Evolutionary conservation across 2,329 filamentous ascomycete species (phyloP).

Genomic region (Rugonectria rugulosa): DNA sequence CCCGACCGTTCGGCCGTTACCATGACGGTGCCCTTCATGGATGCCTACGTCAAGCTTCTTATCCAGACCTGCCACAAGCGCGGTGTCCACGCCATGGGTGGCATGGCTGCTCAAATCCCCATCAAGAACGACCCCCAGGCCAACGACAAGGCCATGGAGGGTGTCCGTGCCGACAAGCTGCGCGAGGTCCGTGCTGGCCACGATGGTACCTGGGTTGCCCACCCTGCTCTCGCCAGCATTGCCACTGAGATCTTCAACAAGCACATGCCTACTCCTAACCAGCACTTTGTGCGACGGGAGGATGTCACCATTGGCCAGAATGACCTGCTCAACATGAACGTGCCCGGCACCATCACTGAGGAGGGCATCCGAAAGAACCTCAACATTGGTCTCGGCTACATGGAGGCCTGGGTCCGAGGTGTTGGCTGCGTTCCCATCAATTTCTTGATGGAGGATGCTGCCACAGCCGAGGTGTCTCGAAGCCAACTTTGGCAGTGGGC

Average conservation of each 20-base stretch:
- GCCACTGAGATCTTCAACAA: slow-evolving; percentile 95
- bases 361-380: slow-evolving; percentile 97
- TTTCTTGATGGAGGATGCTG: slow-evolving; percentile 97
- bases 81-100: slow-evolving; percentile 98
- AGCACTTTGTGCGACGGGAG: slow-evolving; percentile 89
- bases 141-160: slow-evolving; percentile 94
- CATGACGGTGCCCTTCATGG: slow-evolving; percentile 99
- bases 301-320: slow-evolving; percentile 87
- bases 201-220: slow-evolving; percentile 96
- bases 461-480: slow-evolving; percentile 93
- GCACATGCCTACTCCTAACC: slow-evolving; percentile 98
- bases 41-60: slow-evolving; percentile 92
- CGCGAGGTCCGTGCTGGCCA: slow-evolving; percentile 95
- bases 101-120: slow-evolving; percentile 98
- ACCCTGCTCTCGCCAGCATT: slow-evolving; percentile 88
- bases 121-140: slow-evolving; percentile 94
- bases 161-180: slow-evolving; percentile 92
- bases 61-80: slow-evolving; percentile 98
- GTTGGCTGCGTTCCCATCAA: slow-evolving; percentile 98
- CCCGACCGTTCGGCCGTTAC: slow-evolving; percentile 91
- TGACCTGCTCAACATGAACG: slow-evolving; percentile 97
- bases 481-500: slow-evolving; percentile 98
- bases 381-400: slow-evolving; percentile 95
- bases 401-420: slow-evolving; percentile 97
- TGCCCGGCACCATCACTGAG: slow-evolving; percentile 90